Evolutionary conservation across 441 rosid species (phyloP).

Genomic region (Gossypium aridum): DNA sequence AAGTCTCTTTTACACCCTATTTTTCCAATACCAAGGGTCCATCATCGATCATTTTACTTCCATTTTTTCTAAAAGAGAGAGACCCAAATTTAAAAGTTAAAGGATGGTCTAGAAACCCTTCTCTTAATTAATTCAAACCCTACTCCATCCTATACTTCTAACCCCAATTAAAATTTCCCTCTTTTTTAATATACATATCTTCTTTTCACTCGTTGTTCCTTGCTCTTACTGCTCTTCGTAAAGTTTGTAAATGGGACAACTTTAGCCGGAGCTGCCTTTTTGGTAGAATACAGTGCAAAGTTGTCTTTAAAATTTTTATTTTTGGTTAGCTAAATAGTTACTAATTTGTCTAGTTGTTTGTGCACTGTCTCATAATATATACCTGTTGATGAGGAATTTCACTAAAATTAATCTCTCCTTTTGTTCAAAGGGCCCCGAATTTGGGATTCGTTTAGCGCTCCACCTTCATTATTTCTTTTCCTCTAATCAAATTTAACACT

Average conservation of each 20-base stretch:
- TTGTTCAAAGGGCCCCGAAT: slow-evolving; percentile 25
- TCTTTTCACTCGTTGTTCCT: too few species aligned
- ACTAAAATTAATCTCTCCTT: slow-evolving; percentile 15
- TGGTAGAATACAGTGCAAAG: slow-evolving; percentile 37
- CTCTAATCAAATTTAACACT: slow-evolving; percentile 25
- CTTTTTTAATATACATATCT: too few species aligned
- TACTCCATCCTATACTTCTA: neutral
- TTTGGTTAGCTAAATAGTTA: slow-evolving; percentile 13
- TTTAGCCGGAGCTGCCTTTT: slow-evolving; percentile 32
- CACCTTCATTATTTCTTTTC: slow-evolving; percentile 20
- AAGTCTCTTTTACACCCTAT: neutral
- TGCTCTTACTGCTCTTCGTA: slow-evolving; percentile 13
- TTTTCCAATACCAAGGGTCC: slow-evolving; percentile 15
- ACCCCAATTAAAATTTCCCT: neutral
- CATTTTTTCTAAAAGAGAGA: neutral
- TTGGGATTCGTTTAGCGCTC: slow-evolving; percentile 26
- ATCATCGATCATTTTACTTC: neutral
- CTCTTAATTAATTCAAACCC: neutral
- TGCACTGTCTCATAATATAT: slow-evolving; percentile 31
- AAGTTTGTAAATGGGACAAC: slow-evolving; percentile 25
- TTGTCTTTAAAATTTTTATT: slow-evolving; percentile 14
- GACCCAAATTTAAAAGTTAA: neutral
- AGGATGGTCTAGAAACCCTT: neutral
- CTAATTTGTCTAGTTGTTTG: slow-evolving; percentile 52
- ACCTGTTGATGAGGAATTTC: slow-evolving; percentile 14